Conservation (phyloP, 225 moss, liverwort and hornwort species). For the Physcomitrium patens region DNA sequence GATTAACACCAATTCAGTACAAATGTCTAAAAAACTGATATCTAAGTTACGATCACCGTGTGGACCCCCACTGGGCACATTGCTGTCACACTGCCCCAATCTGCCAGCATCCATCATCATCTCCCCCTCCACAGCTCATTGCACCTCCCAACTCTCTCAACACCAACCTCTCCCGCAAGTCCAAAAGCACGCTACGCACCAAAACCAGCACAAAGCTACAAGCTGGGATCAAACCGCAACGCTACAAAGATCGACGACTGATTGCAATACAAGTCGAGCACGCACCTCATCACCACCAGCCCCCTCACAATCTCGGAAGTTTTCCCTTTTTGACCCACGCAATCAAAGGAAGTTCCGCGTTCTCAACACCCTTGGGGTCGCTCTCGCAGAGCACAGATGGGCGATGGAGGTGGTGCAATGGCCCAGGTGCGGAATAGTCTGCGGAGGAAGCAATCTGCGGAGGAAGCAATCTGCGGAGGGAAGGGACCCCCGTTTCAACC, state of each 20-base stretch:
- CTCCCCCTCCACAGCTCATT: conserved; percentile 12
- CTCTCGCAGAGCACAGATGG: not conserved
- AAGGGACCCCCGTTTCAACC: not conserved
- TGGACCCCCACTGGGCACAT: conserved; percentile 22
- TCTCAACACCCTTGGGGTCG: not conserved
- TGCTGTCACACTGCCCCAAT: conserved; percentile 26
- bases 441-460: conserved; percentile 18
- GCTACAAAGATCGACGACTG: conserved; percentile 8
- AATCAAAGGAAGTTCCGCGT: too few relatives aligned
- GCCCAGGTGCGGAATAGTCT: not conserved
- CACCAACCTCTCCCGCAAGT: not conserved
- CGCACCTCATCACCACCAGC: not conserved
- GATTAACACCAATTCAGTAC: not conserved
- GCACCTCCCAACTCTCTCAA: not conserved
- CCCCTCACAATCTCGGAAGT: too few relatives aligned
- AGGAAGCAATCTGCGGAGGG: too few relatives aligned
- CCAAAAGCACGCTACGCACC: not conserved
- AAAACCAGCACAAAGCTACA: not conserved
- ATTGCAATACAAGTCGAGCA: not conserved
- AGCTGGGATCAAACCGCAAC: not conserved
- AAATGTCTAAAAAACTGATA: not conserved
- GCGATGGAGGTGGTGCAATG: not conserved
- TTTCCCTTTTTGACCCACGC: not conserved
- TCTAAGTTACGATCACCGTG: not conserved
- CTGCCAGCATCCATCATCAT: conserved; percentile 2